Evolutionary conservation across 768 basidiomycete genomes (phyloP).

Genomic region (Russula earlei): DNA sequence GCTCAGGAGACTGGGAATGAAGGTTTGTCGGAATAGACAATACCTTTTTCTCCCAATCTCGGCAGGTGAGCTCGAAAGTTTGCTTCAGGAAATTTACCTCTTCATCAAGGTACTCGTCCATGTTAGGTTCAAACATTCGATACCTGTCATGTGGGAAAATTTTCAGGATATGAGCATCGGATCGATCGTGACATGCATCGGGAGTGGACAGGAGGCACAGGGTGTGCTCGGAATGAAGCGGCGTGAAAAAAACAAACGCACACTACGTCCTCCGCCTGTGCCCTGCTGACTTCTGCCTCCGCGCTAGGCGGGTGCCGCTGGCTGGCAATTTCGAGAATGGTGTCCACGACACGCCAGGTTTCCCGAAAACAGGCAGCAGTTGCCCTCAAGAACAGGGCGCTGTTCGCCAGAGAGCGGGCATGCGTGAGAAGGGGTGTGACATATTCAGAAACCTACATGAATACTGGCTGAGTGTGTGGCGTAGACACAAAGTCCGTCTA

Average conservation of each 20-base stretch:
- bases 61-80: conserved; percentile 63
- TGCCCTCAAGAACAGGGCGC: conserved; percentile 62
- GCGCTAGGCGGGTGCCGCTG: conserved; percentile 11
- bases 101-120: conserved; percentile 97
- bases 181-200: conserved; percentile 9
- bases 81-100: conserved; percentile 78
- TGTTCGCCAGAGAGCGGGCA: conserved; percentile 65
- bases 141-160: conserved; percentile 41
- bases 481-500: conserved; percentile 14
- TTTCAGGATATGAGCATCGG: neutral
- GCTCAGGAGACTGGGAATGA: conserved; percentile 48
- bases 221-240: neutral
- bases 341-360: conserved; percentile 78
- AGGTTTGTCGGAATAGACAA: conserved; percentile 28
- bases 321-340: conserved; percentile 48
- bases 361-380: conserved; percentile 86
- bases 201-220: neutral
- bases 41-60: conserved; percentile 74
- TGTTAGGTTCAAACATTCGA: conserved; percentile 90
- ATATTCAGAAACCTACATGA: conserved; percentile 75
- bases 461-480: neutral
- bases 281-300: conserved; percentile 35
- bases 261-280: conserved; percentile 76
- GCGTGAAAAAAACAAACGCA: conserved; percentile 33
- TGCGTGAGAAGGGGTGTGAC: conserved; percentile 65